phyloP scores from a whole-genome alignment of 108 stramenopile species.

The Hondaea fermentalgiana region DNA sequence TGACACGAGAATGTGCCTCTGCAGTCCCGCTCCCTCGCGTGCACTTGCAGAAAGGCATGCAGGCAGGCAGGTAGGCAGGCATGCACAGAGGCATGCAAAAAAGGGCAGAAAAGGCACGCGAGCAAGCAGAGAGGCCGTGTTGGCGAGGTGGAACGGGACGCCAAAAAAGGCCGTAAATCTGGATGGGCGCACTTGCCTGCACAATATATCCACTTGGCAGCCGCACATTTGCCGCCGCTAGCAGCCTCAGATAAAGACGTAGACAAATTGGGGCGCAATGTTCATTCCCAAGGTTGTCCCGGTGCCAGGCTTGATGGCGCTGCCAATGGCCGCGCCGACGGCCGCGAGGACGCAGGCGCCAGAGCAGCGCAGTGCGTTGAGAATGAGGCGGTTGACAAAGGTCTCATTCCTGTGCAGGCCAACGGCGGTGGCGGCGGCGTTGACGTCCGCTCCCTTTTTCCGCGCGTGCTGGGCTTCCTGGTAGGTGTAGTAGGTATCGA shows the following conservation, averaged over 20 bases:
- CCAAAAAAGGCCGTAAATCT: no score
- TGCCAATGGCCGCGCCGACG: not conserved
- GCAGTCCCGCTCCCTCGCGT: not conserved
- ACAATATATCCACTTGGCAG: no score
- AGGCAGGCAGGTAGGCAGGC: no score
- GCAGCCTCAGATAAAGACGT: not conserved
- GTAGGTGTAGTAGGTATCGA: conserved; percentile 18
- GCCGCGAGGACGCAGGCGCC: not conserved
- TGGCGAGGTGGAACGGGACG: no score
- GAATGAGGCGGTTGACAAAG: not conserved
- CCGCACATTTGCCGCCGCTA: no score
- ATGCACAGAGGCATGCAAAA: no score
- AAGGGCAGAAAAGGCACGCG: no score
- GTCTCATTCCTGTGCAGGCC: not conserved
- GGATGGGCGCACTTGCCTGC: no score
- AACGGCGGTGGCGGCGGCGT: not conserved
- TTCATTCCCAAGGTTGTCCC: conserved; percentile 8
- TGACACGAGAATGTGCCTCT: not conserved
- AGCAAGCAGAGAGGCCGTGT: no score
- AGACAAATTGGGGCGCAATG: conserved; percentile 7
- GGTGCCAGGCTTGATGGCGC: not conserved
- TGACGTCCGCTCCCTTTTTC: not conserved
- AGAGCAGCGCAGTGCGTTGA: conserved; percentile 3
- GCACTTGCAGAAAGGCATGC: no score
- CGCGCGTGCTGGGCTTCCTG: not conserved